Evolutionary conservation across 805 yeast genomes (phyloP), one percentile per base, ranked within the genome.

Genomic region (Pachysolen tannophilus): DNA sequence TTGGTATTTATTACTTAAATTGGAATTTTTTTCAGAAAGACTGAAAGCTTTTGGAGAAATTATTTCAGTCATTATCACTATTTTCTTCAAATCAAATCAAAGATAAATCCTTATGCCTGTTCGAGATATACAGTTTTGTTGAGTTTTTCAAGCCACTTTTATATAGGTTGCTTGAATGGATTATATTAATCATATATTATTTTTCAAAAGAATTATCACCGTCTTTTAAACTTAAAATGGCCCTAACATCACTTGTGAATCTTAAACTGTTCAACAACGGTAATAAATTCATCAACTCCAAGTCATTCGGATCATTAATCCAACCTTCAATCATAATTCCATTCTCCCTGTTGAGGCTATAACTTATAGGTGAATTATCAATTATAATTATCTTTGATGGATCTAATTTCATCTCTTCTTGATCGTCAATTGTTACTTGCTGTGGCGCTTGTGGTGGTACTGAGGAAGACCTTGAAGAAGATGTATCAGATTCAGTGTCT

Each of bases 251-350:
- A 7, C 86, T 77, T 19, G 90, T 77, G 43, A 75, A 72, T 39
- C 95, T 67, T 48, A 92, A 58, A 19, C 90, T 79, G 48, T 78
- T 72, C 28, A 86, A 60, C 50, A 92, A 60, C 2, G 98, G 97
- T 28, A 92, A 56, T 34, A 92, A 59, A 47, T 86, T 78, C 56
- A 92, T 62, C 39, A 92, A 61, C 49, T 86, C 95, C 16, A 78
- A 65, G 52, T 92, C 98, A 25, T 80, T 73, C n/a, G 94, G 95
- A 57, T 92, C 98, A 51, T 83, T 85, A 43, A 92, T 86, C 98
- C 98, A 92, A 30, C 98, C 97, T 58, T 88, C 96, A 6, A 92
- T 86, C 61, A 82, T 78, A 16, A 92, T 80, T 2, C 95, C 98
- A 50, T 92, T 92, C 45, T 79, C 79, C 40, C 78, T 84, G 55